Conservation (phyloP, 768 basidiomycete genomes). For the Tephrocybe sp. region DNA sequence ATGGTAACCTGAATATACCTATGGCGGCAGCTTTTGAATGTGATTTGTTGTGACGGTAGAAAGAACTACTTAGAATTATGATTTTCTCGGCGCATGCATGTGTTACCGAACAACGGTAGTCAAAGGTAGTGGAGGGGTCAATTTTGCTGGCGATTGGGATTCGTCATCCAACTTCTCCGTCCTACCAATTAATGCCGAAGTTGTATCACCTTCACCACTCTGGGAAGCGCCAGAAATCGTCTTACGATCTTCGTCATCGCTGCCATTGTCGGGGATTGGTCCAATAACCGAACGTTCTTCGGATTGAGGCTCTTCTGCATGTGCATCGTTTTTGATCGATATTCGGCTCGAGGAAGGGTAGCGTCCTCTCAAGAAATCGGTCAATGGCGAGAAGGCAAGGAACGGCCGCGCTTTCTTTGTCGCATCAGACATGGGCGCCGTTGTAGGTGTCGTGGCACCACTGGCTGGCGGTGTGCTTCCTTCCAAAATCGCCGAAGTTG, state of each 20-base stretch:
- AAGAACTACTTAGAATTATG: not conserved
- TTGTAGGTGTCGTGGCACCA: conserved; percentile 59
- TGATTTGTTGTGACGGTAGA: too few species aligned
- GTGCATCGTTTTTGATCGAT: conserved; percentile 13
- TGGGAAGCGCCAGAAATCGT: conserved; percentile 31
- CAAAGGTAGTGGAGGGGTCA: conserved; percentile 2
- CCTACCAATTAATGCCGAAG: not conserved
- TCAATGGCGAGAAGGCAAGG: conserved; percentile 61
- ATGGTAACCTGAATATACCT: too few species aligned
- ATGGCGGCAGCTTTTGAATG: too few species aligned
- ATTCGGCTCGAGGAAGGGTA: conserved; percentile 49
- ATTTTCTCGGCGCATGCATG: not conserved
- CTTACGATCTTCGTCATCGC: conserved; percentile 42
- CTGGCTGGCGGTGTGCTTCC: conserved; percentile 46
- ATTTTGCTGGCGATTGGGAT: conserved; percentile 3
- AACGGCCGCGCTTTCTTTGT: conserved; percentile 44
- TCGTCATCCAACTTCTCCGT: conserved; percentile 14
- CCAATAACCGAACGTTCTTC: conserved; percentile 12
- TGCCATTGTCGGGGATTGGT: conserved; percentile 16
- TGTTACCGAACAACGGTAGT: conserved; percentile 7
- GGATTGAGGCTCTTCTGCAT: conserved; percentile 14
- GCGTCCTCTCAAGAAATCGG: conserved; percentile 62
- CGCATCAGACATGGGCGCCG: conserved; percentile 33
- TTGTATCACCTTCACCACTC: conserved; percentile 2
- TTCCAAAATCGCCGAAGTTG: conserved; percentile 26